These are phyloP conservation scores for Oemleria cerasiformis DNA, from an alignment of 306 rosid species.

Conservation along the genomic window DNA sequence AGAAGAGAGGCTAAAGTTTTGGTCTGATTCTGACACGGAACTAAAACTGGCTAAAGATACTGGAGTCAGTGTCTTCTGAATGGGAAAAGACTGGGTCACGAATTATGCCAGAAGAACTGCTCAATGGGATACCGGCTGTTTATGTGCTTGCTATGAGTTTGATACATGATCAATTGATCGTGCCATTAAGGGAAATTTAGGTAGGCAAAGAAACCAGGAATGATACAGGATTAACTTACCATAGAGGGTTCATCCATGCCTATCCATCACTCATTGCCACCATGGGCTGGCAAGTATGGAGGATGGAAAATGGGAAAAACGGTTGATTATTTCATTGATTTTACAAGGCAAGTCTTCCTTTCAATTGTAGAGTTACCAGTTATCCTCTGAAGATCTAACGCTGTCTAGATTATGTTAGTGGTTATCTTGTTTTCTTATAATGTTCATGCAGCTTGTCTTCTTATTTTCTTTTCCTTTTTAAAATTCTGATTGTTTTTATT, in stretches of 20 bases:
- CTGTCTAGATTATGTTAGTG: too few species aligned
- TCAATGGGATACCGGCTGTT: conserved; percentile 42
- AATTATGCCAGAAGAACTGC: conserved; percentile 80
- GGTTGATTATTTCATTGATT: conserved; percentile 83
- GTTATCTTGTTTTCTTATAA: neutral
- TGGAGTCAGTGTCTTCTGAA: conserved; percentile 75
- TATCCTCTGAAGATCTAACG: conserved; percentile 10
- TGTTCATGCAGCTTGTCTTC: too few species aligned
- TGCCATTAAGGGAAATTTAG: too few species aligned
- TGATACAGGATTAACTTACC: neutral
- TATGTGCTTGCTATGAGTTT: conserved; percentile 16
- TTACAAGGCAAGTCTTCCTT: conserved; percentile 62
- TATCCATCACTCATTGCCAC: conserved; percentile 91
- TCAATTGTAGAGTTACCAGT: conserved; percentile 9
- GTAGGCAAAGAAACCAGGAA: neutral
- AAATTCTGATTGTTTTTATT: conserved; percentile 17
- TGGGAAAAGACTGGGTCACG: conserved; percentile 99
- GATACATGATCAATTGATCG: neutral
- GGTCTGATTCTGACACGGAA: conserved; percentile 97
- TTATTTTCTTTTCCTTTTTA: neutral
- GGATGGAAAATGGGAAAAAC: conserved; percentile 98
- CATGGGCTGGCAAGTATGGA: conserved; percentile 95
- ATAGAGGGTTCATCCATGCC: neutral
- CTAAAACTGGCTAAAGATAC: conserved; percentile 79
- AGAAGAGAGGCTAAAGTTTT: conserved; percentile 93